phyloP scores from a whole-genome alignment of 139 green algal genomes.

The Dunaliella primolecta region DNA sequence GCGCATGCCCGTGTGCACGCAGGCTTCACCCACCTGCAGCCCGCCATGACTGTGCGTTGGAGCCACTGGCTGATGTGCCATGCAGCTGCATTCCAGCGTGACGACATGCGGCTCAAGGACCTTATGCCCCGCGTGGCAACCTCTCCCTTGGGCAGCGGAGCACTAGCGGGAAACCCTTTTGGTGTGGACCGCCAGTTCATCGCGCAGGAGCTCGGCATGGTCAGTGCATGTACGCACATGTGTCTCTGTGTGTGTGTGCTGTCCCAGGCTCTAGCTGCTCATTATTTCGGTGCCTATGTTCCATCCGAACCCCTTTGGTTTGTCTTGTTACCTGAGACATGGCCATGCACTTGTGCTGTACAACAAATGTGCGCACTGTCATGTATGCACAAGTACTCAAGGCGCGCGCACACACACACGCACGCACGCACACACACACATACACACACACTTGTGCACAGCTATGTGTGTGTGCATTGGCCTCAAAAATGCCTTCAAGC shows the following conservation, averaged over 20 bases:
- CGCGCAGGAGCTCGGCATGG: slow-evolving; percentile 72
- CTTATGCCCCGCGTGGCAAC: slow-evolving; percentile 82
- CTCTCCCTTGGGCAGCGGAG: slow-evolving; percentile 86
- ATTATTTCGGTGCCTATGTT: too few relatives aligned
- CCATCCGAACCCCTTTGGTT: too few relatives aligned
- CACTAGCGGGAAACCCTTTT: slow-evolving; percentile 95
- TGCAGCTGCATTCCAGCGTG: slow-evolving; percentile 86
- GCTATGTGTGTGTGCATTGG: too few relatives aligned
- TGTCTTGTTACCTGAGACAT: too few relatives aligned
- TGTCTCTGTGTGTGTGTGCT: slow-evolving; percentile 34
- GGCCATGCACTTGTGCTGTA: too few relatives aligned
- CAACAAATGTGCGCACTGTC: too few relatives aligned
- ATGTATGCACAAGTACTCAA: too few relatives aligned
- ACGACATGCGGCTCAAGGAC: slow-evolving; percentile 89
- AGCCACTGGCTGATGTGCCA: slow-evolving; percentile 94
- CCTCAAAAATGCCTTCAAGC: too few relatives aligned
- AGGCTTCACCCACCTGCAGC: slow-evolving; percentile 97
- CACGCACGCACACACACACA: slow-evolving; percentile 26
- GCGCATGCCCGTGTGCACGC: not conserved
- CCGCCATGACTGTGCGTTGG: slow-evolving; percentile 91
- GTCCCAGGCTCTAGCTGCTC: too few relatives aligned
- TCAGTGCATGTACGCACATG: too few relatives aligned
- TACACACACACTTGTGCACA: slow-evolving; percentile 3
- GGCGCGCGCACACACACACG: slow-evolving; percentile 89
- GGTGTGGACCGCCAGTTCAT: slow-evolving; percentile 84